A percentile compares a stretch with the other conserved stretches of the same genome.
Conservation (phyloP, 2,329 filamentous ascomycete species). For the Pseudogymnoascus sp. region DNA sequence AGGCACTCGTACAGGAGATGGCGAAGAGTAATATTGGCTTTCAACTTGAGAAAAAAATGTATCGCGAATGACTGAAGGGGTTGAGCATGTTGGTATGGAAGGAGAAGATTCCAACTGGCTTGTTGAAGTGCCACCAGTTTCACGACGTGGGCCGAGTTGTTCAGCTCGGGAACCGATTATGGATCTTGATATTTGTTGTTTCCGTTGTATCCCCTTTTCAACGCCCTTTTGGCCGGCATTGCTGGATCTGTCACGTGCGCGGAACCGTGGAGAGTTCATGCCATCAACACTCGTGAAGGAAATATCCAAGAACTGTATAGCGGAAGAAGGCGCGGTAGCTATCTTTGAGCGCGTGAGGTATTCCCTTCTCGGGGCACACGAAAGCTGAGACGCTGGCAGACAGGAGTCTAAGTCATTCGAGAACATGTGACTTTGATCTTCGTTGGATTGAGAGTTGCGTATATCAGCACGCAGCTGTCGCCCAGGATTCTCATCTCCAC, state of each 20-base stretch:
- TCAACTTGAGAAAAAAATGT: background rate
- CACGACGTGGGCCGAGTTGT: background rate
- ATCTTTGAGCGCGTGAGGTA: background rate
- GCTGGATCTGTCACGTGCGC: background rate
- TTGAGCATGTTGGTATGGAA: background rate
- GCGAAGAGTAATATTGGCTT: background rate
- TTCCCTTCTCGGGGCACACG: background rate
- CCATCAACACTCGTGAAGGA: conserved; percentile 5
- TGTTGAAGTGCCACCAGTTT: background rate
- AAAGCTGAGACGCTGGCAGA: background rate
- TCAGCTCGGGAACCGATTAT: background rate
- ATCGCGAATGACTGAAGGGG: background rate
- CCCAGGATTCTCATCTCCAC: conserved; percentile 38
- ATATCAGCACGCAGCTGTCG: conserved; percentile 23
- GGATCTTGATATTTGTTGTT: background rate
- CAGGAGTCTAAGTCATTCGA: background rate
- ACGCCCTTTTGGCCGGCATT: background rate
- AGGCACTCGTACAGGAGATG: background rate
- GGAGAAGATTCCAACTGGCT: conserved; percentile 5
- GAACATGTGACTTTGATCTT: conserved; percentile 16
- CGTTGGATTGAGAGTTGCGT: conserved; percentile 13
- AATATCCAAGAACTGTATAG: conserved; percentile 4
- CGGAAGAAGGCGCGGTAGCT: background rate
- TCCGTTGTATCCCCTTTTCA: background rate
- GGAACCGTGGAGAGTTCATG: background rate